Evolutionary conservation across 306 rosid genomes (phyloP).

Genomic region (cucumber (Cucumis sativus)): Cucumber_9930_V3 NC_026658.2:13323501-13324000

Average conservation of each 20-base stretch:
- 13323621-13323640: neutral
- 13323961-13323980: constrained; percentile 92
- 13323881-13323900: constrained; percentile 63
- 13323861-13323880: constrained; percentile 85
- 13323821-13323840: constrained; percentile 68
- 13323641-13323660: constrained; percentile 58
- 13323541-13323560: no score
- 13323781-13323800: constrained; percentile 4
- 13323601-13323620: neutral
- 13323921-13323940: constrained; percentile 65
- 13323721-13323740: constrained; percentile 39
- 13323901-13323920: constrained; percentile 65
- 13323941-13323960: constrained; percentile 76
- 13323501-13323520: no score
- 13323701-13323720: constrained; percentile 54
- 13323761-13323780: neutral
- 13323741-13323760: neutral
- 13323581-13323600: no score
- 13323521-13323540: no score
- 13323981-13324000: constrained; percentile 78
- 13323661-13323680: constrained; percentile 71
- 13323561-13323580: no score
- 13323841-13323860: constrained; percentile 63
- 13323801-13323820: constrained; percentile 7
- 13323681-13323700: constrained; percentile 83